Evolutionary conservation across 108 stramenopile genomes (phyloP), one percentile per base, ranked within the genome.

Genomic region (Cyclotella baltica): DNA sequence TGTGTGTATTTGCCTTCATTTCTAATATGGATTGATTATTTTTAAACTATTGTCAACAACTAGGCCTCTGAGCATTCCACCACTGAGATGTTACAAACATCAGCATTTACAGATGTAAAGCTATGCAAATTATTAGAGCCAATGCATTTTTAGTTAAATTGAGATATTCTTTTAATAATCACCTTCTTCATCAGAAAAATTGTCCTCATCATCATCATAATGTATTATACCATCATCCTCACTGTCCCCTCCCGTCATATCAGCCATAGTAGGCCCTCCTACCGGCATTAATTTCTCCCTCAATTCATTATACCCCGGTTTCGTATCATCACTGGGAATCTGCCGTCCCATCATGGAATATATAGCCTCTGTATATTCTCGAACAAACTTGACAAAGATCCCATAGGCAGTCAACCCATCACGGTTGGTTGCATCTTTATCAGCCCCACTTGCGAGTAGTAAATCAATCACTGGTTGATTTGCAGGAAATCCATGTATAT

Each of bases 401-500:
- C 67, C 67, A 34, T 68, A 68, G 4, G 67, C 67, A 30, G 67
- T 68, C 40, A 68, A 51, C 5, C 67, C 67, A 11, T 51, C 8
- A 4, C n/a, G 40, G 47, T 68, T 36, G 13, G n/a, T 22, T 28
- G 15, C 43, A 25, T 36, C 69, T 48, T 57, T 70, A 37, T 70
- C 20, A 30, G 55, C 35, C 19, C 69, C 69, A n/a, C 15, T 29
- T 18, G 51, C 69, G 34, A 70, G 10, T 27, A 70, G 19, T 8
- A 70, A 31, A 23, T 70, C 69, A 57, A 70, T 53, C 9, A 70
- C 28, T 4, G 53, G 52, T 29, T 53, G 51, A 20, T 46, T 38
- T 10, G 13, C 10, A 15, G 69, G 69, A 28, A 56, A 56, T 20
- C 69, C 69, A 27, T 31, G 15, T 33, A 56, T 70, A 13, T 4